Evolutionary conservation across 176 grass and related monocot genomes (phyloP), one percentile per base, ranked within the genome.

Genomic region (Aegilops umbellulata): DNA sequence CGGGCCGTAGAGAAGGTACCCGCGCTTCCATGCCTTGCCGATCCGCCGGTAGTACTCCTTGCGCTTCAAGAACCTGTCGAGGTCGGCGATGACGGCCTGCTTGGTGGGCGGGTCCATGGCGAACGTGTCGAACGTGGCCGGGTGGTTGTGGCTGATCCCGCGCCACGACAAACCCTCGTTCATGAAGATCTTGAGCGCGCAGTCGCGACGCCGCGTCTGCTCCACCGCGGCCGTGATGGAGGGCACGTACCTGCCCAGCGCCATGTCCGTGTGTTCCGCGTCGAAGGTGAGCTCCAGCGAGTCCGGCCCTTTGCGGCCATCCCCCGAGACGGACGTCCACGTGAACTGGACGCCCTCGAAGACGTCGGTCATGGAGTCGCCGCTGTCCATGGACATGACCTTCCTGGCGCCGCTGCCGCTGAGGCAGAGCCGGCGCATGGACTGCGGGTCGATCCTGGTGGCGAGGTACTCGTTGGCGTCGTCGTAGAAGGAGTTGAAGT

Each of bases 301-400:
- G 5, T 73, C 70, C 42, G 70, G 22, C 38, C 22, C 5, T 7
- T 13, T n/a, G 6, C 24, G 71, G 41, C 12, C 86, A 2, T 25
- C 24, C 15, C 12, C 5, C 13, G n/a, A 57, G 35, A 80, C 76
- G 30, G 57, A 79, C 17, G 24, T 22, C 82, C 87, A 89, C 19
- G 2, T 57, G 87, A 89, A 89, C 39, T 1, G 19, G 32, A 81
- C 77, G 69, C 82, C 82, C 24, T 89, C 82, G 77, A 89, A 89
- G 58, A 58, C 76, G 68, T 89, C 82, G 14, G 62, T 42, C 23
- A 30, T 89, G 42, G 69, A 89, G 44, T 46, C 77, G 5, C 69
- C 87, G 60, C 24, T 24, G 58, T 66, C 87, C 17, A 89, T 53
- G 87, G 34, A 89, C 22, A 89, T 20, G 41, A 53, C 17, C 39